Evolutionary conservation across 768 basidiomycete genomes (phyloP), one percentile per base, ranked within the genome.

Genomic region (Xerocomus brunneocitrinus): DNA sequence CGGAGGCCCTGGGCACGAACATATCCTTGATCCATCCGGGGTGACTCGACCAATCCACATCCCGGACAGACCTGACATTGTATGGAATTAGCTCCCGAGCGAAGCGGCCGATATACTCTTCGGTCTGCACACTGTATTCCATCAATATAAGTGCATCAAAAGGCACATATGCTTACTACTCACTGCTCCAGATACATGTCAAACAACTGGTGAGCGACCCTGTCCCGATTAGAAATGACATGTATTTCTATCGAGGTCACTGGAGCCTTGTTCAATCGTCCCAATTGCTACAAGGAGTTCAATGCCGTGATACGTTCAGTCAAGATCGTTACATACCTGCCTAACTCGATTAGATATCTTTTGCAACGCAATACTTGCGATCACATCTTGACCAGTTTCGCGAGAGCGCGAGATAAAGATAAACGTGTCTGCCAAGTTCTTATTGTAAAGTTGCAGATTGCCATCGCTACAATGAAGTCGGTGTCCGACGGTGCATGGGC

Each of bases 111-210:
- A 81, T 63, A 44, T 66, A 71, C 48, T 73, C 73, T 61, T 78
- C 77, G 0, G 77, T 80, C 13, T 75, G 72, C 10, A 80, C 74
- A 49, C 80, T 10, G 16, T 5, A 19, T 9, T 3, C 40, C 43
- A 1, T 54, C 5, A 32, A 46, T 8, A 22, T 50, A 44, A 16
- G 25, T 2, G 9, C 8, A 3, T 9, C 6, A 8, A 41, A 50
- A 30, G 14, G 8, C 8, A 19, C 4, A 9, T 13, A 4, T 8
- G 19, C 79, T 61, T 62, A 80, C 79, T 80, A 71, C 84, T 65
- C 64, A 85, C 84, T 83, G 80, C 34, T 85, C 81, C 60, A 83
- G 82, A 69, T 83, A 82, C 32, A 85, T 62, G 61, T 87, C 85
- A 57, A 87, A 86, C 0, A 82, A 62, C 66, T 84, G 82, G 60